Conservation (phyloP, 2,329 filamentous ascomycete species). For the Ceratocystis eucalypticola region DNA sequence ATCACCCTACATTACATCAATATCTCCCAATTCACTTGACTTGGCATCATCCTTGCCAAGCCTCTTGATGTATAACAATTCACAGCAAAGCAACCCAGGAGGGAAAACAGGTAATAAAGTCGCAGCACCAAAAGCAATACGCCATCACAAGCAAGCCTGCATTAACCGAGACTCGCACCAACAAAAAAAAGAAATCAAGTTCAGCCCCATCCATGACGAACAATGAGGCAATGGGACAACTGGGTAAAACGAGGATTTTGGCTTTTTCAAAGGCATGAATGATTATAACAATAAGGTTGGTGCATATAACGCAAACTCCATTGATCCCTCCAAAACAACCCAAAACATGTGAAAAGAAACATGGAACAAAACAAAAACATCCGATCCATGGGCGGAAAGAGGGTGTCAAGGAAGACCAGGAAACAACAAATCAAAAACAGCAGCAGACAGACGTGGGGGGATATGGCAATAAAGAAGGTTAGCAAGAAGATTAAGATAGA, state of each 20-base stretch:
- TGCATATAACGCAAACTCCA: slow-evolving; percentile 17
- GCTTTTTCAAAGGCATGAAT: slow-evolving; percentile 14
- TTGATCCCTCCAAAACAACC: slow-evolving; percentile 14
- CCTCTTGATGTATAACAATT: slow-evolving; percentile 11
- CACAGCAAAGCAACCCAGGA: neutral
- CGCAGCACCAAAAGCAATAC: neutral
- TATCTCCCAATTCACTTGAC: neutral
- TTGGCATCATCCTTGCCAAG: neutral
- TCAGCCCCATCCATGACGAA: neutral
- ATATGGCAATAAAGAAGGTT: slow-evolving; percentile 16
- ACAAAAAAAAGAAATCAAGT: neutral
- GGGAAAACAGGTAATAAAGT: neutral
- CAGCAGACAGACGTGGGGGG: slow-evolving; percentile 10
- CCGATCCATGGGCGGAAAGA: slow-evolving; percentile 9
- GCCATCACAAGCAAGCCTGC: neutral
- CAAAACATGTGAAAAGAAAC: slow-evolving; percentile 11
- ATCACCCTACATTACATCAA: neutral
- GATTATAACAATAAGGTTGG: slow-evolving; percentile 16
- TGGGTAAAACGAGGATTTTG: slow-evolving; percentile 1
- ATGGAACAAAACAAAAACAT: slow-evolving; percentile 11
- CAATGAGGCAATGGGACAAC: too few species aligned
- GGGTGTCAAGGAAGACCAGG: slow-evolving; percentile 7
- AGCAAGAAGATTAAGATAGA: slow-evolving; percentile 9
- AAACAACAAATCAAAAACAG: slow-evolving; percentile 6
- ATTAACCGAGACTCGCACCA: neutral